Conservation (phyloP, 495 filamentous ascomycete genomes). For the Podospora fimiseda region DNA sequence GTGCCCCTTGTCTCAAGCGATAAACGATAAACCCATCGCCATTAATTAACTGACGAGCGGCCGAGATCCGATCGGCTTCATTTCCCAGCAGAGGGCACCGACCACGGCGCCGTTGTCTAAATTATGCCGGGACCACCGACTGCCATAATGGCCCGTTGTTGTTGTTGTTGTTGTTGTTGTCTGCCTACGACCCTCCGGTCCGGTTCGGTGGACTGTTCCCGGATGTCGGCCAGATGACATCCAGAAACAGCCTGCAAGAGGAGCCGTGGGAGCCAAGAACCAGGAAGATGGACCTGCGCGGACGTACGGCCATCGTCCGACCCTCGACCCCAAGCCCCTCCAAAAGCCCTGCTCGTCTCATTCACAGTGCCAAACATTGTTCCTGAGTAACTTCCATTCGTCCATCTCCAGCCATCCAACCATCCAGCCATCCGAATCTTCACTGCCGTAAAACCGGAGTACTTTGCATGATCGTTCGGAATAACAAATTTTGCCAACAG, state of each 20-base stretch:
- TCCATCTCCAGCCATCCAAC: no score
- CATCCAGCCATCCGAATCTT: no score
- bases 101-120: not conserved
- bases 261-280: no score
- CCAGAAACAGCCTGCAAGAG: not conserved
- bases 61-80: constrained; percentile 4
- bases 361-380: no score
- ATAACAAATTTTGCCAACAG: no score
- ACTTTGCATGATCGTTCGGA: no score
- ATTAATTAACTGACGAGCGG: not conserved
- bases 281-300: no score
- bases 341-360: not conserved
- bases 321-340: not conserved
- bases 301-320: not conserved
- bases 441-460: no score
- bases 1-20: not conserved
- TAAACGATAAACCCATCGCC: not conserved
- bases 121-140: not conserved
- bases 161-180: not conserved
- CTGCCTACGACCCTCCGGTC: not conserved
- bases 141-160: not conserved
- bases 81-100: not conserved
- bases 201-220: not conserved
- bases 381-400: no score
- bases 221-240: not conserved